phyloP scores from a whole-genome alignment of 192 early-diverging fungal genomes.

The Coemansia sp. region DNA sequence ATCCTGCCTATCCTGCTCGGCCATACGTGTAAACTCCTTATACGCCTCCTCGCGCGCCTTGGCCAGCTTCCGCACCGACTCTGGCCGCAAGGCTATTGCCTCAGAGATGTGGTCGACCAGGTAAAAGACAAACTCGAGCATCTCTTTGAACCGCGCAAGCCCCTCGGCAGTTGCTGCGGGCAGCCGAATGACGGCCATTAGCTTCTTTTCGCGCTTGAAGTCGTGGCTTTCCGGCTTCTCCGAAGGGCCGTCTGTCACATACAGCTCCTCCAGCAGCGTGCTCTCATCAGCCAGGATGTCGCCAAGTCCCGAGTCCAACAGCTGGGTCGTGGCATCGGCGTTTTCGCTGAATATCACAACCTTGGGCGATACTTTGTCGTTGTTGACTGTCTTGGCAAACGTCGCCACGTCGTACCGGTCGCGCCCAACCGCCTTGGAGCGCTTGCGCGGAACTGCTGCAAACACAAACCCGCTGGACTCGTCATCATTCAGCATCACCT shows the following conservation, averaged over 20 bases:
- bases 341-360: constrained; percentile 61
- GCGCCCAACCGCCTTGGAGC: constrained; percentile 59
- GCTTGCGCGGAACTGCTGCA: constrained; percentile 64
- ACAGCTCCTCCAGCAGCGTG: constrained; percentile 61
- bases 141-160: constrained; percentile 17
- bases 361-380: constrained; percentile 35
- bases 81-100: constrained; percentile 33
- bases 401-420: constrained; percentile 67
- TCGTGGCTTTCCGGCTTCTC: constrained; percentile 61
- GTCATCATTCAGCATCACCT: constrained; percentile 55
- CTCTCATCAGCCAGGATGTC: constrained; percentile 32
- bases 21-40: constrained; percentile 64
- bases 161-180: constrained; percentile 28
- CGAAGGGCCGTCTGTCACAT: constrained; percentile 63
- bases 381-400: constrained; percentile 30
- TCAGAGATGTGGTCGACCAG: constrained; percentile 46
- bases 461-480: constrained; percentile 64
- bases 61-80: constrained; percentile 60
- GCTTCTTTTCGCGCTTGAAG: constrained; percentile 58
- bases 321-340: constrained; percentile 56
- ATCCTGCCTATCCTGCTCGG: constrained; percentile 71
- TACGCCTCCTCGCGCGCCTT: constrained; percentile 69
- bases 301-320: constrained; percentile 60
- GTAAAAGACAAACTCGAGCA: constrained; percentile 54
- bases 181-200: constrained; percentile 40